A percentile compares a stretch with the other conserved stretches of the same genome.
Conservation (phyloP, 768 basidiomycete genomes). For the Panaeolus papilionaceus region DNA sequence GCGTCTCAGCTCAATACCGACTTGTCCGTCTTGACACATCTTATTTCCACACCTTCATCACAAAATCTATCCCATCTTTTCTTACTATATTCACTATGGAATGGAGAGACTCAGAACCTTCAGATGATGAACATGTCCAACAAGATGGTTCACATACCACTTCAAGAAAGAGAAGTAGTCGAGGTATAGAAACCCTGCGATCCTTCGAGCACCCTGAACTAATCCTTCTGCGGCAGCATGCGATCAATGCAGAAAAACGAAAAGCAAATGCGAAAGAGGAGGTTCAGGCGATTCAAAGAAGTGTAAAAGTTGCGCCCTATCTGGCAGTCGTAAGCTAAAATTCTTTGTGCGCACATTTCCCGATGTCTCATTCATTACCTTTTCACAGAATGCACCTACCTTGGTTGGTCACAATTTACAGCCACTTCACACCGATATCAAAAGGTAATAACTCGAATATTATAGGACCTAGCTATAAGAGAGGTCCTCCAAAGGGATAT, state of each 20-base stretch:
- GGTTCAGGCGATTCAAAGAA: slow-evolving; percentile 47
- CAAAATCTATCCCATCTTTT: slow-evolving; percentile 21
- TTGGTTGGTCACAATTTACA: slow-evolving; percentile 45
- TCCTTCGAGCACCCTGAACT: slow-evolving; percentile 7
- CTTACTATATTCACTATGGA: slow-evolving; percentile 43
- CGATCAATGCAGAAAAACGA: slow-evolving; percentile 88
- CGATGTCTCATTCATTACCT: slow-evolving; percentile 27
- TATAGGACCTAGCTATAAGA: slow-evolving; percentile 78
- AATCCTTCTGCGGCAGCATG: slow-evolving; percentile 58
- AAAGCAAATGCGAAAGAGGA: slow-evolving; percentile 81
- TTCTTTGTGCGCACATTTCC: slow-evolving; percentile 17
- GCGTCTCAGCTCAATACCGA: slow-evolving; percentile 28
- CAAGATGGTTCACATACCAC: slow-evolving; percentile 45
- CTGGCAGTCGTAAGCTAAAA: slow-evolving; percentile 53
- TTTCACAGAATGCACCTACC: slow-evolving; percentile 65
- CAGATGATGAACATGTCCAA: slow-evolving; percentile 57
- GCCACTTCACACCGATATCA: not conserved
- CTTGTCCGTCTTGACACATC: slow-evolving; percentile 25
- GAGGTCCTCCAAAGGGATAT: slow-evolving; percentile 89
- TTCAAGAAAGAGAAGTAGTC: slow-evolving; percentile 66
- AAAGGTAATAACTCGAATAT: slow-evolving; percentile 4
- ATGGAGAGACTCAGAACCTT: slow-evolving; percentile 66
- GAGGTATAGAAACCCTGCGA: slow-evolving; percentile 45
- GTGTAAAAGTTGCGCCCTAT: slow-evolving; percentile 69
- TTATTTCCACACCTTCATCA: slow-evolving; percentile 30